Evolutionary conservation across 306 rosid genomes (phyloP), one percentile per base, ranked within the genome.

Genomic region (Begonia fuchsioides): DNA sequence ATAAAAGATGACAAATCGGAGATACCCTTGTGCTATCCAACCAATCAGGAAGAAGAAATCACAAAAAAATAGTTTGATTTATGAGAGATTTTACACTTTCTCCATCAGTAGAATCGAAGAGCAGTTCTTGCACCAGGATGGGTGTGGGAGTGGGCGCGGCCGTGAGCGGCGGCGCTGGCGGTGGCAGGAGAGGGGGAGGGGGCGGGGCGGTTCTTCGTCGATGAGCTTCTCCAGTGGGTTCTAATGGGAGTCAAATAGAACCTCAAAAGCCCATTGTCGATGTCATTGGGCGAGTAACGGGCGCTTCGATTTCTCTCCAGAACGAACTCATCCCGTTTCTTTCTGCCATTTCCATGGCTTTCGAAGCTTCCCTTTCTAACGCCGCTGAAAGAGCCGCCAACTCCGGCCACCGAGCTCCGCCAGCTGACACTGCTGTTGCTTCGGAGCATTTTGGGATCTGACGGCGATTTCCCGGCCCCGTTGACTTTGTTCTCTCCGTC

Each of bases 41-140:
- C 61, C 61, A 38, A 26, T 9, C 15, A 46, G 8, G 32, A 46
- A 32, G 74, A 65, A 58, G 38, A 32, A 63, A 56, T 66, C 78
- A 75, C 64, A 64, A 59, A 44, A 70, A 17, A 48, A 11, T 14
- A 17, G 3, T 54, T 17, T 20, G 17, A 11, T 17, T 38, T 39
- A 8, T 20, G 15, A 14, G 39, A 55, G 50, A 39, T 41, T 17
- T 40, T 9, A 18, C 26, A n/a, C 10, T 13, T 40, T 9, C 32
- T 17, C 51, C 52, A 51, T 81, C 68, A 85, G 65, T 90, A 90
- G 80, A 90, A 60, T 59, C 95, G 64, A 56, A 85, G 90, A 39
- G 85, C 94, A 39, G 95, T 85, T 80, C 94, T 85, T 16, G 98
- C 85, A 13, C 85, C 81, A 40, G 98, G 81, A 55, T 90, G 98